phyloP scores from a whole-genome alignment of 345 rosid genomes.

The Combretum micranthum region DNA sequence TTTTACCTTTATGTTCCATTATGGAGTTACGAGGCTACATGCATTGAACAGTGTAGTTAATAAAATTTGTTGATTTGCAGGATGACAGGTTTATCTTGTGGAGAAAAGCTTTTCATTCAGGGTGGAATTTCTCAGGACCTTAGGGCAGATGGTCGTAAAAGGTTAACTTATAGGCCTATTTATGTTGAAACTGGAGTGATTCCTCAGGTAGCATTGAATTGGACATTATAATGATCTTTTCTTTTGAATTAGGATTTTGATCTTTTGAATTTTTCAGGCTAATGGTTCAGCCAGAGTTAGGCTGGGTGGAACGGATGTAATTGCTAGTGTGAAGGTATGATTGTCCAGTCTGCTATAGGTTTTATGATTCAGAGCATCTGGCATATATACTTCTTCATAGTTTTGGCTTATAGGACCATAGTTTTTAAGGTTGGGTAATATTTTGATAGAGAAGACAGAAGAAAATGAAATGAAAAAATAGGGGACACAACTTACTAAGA shows the following conservation, averaged over 20 bases:
- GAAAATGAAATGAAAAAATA: too few species aligned
- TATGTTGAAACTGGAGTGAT: conserved; percentile 77
- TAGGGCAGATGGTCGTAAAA: conserved; percentile 71
- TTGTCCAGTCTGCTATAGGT: not conserved
- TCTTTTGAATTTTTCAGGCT: conserved; percentile 38
- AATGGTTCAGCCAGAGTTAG: conserved; percentile 84
- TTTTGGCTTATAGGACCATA: too few species aligned
- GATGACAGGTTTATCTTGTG: conserved; percentile 77
- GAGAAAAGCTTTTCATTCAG: conserved; percentile 59
- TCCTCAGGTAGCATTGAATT: conserved; percentile 50
- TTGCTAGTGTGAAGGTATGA: conserved; percentile 90
- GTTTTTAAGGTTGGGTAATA: too few species aligned
- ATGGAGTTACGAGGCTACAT: too few species aligned
- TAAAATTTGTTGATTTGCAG: conserved; percentile 6
- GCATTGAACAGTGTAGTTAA: too few species aligned
- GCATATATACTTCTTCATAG: too few species aligned
- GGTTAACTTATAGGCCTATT: conserved; percentile 55
- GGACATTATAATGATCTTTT: not conserved
- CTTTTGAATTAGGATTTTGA: not conserved
- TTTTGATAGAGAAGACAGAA: too few species aligned
- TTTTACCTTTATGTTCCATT: too few species aligned
- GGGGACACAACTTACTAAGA: too few species aligned
- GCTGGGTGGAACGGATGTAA: conserved; percentile 77
- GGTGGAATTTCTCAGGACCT: conserved; percentile 91
- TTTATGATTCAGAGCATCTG: too few species aligned